A percentile compares a stretch with the other conserved stretches of the same genome.
phyloP scores from a whole-genome alignment of 306 rosid species.

The Lathyrus aphaca region DNA sequence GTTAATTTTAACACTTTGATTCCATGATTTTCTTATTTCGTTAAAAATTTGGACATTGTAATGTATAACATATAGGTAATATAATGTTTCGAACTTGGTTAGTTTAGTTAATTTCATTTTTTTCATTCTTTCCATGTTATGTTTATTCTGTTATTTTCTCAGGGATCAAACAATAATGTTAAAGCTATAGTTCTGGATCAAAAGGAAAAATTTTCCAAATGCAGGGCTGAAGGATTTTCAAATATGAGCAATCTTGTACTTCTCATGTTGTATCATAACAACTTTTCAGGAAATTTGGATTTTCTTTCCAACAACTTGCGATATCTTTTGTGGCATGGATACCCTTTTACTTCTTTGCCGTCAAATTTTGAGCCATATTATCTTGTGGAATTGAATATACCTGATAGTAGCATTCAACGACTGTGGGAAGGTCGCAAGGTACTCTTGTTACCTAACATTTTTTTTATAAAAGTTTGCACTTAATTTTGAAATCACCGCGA shows the following conservation, averaged over 20 bases:
- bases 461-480: too few species aligned
- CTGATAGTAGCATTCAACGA: neutral
- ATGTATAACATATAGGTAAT: too few species aligned
- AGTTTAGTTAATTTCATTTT: too few species aligned
- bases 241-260: neutral
- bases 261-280: neutral
- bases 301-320: neutral
- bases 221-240: neutral
- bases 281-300: neutral
- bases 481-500: too few species aligned
- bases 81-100: too few species aligned
- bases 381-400: slow-evolving; percentile 1
- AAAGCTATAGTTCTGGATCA: neutral
- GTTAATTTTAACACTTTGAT: too few species aligned
- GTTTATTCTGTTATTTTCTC: neutral
- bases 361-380: too few species aligned
- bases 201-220: neutral
- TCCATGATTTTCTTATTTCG: too few species aligned
- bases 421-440: neutral
- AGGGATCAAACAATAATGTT: neutral
- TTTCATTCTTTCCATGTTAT: neutral
- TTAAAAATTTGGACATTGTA: too few species aligned
- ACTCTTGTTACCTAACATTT: neutral
- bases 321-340: too few species aligned
- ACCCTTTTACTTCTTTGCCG: too few species aligned